A percentile compares a stretch with the other conserved stretches of the same genome.
These are phyloP conservation scores for Naganishia randhawae DNA, from an alignment of 768 basidiomycete species.

Conservation along the genomic window DNA sequence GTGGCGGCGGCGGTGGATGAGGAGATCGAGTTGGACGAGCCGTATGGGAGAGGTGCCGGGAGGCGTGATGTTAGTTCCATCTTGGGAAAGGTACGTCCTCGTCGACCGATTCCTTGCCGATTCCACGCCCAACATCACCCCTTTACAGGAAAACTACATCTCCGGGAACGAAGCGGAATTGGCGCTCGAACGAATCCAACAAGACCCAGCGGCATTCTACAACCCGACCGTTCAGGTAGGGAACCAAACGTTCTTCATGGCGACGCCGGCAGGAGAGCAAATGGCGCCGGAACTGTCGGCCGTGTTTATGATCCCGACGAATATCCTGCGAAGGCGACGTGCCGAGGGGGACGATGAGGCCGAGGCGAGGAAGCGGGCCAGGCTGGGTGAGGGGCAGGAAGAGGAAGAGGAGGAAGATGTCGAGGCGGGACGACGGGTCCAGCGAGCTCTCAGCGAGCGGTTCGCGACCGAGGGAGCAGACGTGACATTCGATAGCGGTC, in stretches of 20 bases:
- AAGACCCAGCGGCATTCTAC: slow-evolving; percentile 79
- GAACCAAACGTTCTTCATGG: slow-evolving; percentile 61
- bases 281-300: slow-evolving; percentile 74
- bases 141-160: slow-evolving; percentile 65
- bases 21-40: slow-evolving; percentile 59
- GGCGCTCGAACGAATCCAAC: slow-evolving; percentile 77
- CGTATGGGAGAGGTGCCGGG: slow-evolving; percentile 47
- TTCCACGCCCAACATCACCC: background rate
- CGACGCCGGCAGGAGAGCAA: slow-evolving; percentile 63
- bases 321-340: slow-evolving; percentile 56
- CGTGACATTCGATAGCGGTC: background rate
- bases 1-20: slow-evolving; percentile 55
- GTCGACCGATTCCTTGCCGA: background rate
- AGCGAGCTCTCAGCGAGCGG: slow-evolving; percentile 59
- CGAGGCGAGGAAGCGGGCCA: slow-evolving; percentile 49
- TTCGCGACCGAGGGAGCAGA: slow-evolving; percentile 51
- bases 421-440: slow-evolving; percentile 69
- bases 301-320: slow-evolving; percentile 75
- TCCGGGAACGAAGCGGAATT: slow-evolving; percentile 79
- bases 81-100: slow-evolving; percentile 57
- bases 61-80: slow-evolving; percentile 64
- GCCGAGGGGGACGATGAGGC: background rate
- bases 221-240: slow-evolving; percentile 78
- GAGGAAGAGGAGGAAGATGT: slow-evolving; percentile 60
- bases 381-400: slow-evolving; percentile 55